These are phyloP conservation scores for Gyromitra esculenta DNA, from an alignment of 2,329 filamentous ascomycete genomes.

Conservation along the genomic window DNA sequence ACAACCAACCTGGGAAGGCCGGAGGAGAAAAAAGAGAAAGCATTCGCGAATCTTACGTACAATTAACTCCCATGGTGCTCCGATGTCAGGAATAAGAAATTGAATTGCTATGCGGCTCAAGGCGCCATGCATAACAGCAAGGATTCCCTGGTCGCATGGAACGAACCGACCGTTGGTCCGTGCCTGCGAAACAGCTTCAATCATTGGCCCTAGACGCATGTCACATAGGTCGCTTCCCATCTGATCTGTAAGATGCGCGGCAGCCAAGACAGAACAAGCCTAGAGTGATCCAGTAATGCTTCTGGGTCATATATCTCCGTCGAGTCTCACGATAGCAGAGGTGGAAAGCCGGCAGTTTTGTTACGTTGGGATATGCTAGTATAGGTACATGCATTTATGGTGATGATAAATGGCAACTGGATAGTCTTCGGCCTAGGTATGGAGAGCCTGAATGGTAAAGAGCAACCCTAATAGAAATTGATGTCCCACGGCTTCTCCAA, in stretches of 20 bases:
- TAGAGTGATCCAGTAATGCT: no score
- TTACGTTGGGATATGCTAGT: no score
- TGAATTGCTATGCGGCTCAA: conserved; percentile 27
- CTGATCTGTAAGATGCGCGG: background rate
- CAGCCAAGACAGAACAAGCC: no score
- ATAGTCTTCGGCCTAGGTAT: no score
- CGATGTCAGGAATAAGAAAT: background rate
- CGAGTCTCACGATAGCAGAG: no score
- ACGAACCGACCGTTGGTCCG: conserved; percentile 6
- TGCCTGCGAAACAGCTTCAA: conserved; percentile 1
- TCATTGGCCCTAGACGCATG: background rate
- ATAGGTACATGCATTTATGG: no score
- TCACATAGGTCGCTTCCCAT: background rate
- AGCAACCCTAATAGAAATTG: no score
- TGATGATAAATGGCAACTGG: no score
- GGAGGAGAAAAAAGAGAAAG: conserved; percentile 15
- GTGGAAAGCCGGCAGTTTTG: no score
- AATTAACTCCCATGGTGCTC: conserved; percentile 12
- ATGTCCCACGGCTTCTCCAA: no score
- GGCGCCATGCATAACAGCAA: background rate
- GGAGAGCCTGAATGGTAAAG: no score
- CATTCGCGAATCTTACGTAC: conserved; percentile 35
- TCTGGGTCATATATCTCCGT: no score
- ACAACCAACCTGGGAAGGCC: conserved; percentile 31
- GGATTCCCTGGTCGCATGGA: background rate